Conservation (phyloP, 1,139 yeast genomes). For the Blastobotrys malaysiensis region DNA sequence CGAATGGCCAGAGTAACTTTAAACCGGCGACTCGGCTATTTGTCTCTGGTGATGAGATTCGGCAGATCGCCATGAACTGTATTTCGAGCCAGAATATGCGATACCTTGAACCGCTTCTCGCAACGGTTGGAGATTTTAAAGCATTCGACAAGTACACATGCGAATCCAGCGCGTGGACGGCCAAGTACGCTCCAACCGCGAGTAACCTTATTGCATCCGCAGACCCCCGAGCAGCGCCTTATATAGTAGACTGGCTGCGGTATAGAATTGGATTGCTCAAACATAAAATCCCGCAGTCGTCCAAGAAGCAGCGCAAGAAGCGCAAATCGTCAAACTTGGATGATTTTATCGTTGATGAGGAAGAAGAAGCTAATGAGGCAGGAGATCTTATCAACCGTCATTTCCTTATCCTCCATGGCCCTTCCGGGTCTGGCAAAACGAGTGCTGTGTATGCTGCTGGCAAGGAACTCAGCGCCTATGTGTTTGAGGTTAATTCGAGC, state of each 20-base stretch:
- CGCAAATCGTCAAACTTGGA: constrained; percentile 4
- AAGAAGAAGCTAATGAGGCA: constrained; percentile 25
- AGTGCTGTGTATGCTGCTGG: constrained; percentile 67
- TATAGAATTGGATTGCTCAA: constrained; percentile 16
- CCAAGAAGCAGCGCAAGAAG: constrained; percentile 2
- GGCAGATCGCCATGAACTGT: not conserved
- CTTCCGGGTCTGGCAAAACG: constrained; percentile 74
- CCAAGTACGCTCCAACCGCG: constrained; percentile 25
- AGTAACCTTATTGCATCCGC: constrained; percentile 14
- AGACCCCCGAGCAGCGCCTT: not conserved
- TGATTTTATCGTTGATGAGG: constrained; percentile 42
- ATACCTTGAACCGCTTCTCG: constrained; percentile 10
- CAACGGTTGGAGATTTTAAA: constrained; percentile 11
- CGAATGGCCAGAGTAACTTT: not conserved
- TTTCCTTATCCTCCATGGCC: constrained; percentile 60
- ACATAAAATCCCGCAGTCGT: not conserved
- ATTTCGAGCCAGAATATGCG: not conserved
- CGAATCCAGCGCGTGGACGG: constrained; percentile 26
- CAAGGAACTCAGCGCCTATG: constrained; percentile 59
- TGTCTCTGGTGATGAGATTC: not conserved
- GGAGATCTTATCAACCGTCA: constrained; percentile 24
- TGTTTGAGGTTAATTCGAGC: constrained; percentile 77
- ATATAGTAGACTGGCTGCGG: constrained; percentile 20
- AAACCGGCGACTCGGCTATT: not conserved
- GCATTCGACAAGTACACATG: constrained; percentile 28